Evolutionary conservation across 495 filamentous ascomycete species (phyloP), one percentile per base, ranked within the genome.

Genomic region (Cladorrhinum samala): DNA sequence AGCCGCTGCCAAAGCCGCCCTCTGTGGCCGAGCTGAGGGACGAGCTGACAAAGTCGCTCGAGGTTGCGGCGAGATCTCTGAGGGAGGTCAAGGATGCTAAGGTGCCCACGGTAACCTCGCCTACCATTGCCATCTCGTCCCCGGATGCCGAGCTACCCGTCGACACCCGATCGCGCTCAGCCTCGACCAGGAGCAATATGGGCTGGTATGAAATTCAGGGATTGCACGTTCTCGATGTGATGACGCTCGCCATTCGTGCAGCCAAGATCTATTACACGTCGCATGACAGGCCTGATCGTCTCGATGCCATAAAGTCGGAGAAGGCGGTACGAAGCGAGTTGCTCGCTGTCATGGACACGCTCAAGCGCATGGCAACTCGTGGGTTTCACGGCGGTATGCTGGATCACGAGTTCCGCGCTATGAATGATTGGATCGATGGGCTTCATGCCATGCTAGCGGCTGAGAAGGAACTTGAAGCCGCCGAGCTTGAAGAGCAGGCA

Each of bases 231-330:
- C 74, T 96, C 33, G 93, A 97, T 62, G 81, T 95, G 43, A 84
- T 92, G 68, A 98, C 93, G 2, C 76, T 96, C 41, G 91, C 91
- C 13, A 96, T 98, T 53, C 84, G 89, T 30, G 91, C 94, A 6
- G 93, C 93, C 30, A 95, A 91, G 65, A 84, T 91, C 41, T 98
- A 96, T 72, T 97, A 96, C 69, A 95, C 90, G 5, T 72, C 86
- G 1, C 91, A 96, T 63, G 83, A 90, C 61, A 74, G 85, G 18
- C 88, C 91, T 5, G 83, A 89, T 52, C 84, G 87, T 20, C 72
- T 96, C n/a, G 87, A 89, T 54, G 72, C 81, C 33, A 90, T 96
- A 73, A 89, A 86, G 60, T 85, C 84, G 1, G 91, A 96, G 62
- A 86, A 86, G 37, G 74, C 84, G 36, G 86, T 96, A 38, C 81